A percentile compares a stretch with the other conserved stretches of the same genome.
These are phyloP conservation scores for Pisolithus thermaeus DNA, from an alignment of 1,284 basidiomycete genomes.

Conservation along the genomic window DNA sequence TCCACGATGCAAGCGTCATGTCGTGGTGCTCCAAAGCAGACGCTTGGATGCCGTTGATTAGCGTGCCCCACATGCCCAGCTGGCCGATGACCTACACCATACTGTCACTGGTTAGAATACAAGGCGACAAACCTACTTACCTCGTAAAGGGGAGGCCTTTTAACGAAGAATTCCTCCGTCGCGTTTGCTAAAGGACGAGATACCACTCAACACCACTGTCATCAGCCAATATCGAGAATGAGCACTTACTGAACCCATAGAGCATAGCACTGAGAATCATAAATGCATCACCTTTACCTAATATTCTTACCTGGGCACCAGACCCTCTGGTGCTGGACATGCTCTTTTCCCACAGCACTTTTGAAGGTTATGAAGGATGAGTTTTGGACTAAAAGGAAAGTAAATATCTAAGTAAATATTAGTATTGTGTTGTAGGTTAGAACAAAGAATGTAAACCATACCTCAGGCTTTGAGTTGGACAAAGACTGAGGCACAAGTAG, in stretches of 20 bases:
- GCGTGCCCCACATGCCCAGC: conserved; percentile 75
- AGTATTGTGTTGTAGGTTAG: too few relatives aligned
- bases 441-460: too few relatives aligned
- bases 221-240: not conserved
- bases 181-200: conserved; percentile 56
- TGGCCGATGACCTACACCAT: conserved; percentile 64
- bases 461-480: too few relatives aligned
- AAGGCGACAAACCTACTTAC: conserved; percentile 20
- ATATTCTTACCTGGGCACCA: too few relatives aligned
- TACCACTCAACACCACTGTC: not conserved
- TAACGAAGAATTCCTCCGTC: conserved; percentile 82
- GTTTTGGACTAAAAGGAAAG: too few relatives aligned
- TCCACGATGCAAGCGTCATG: conserved; percentile 66
- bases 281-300: conserved; percentile 78
- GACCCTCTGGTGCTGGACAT: too few relatives aligned
- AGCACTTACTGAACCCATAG: conserved; percentile 72
- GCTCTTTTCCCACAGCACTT: too few relatives aligned
- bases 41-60: conserved; percentile 78
- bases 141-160: conserved; percentile 75
- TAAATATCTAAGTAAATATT: too few relatives aligned
- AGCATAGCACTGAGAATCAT: conserved; percentile 82
- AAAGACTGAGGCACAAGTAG: too few relatives aligned
- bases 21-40: conserved; percentile 68
- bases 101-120: not conserved
- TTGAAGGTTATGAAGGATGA: too few relatives aligned